Percentiles rank a stretch among this genome's conserved stretches.
Evolutionary conservation across 208 protist species (phyloP).

Genomic region (Acanthamoeba triangularis): DNA sequence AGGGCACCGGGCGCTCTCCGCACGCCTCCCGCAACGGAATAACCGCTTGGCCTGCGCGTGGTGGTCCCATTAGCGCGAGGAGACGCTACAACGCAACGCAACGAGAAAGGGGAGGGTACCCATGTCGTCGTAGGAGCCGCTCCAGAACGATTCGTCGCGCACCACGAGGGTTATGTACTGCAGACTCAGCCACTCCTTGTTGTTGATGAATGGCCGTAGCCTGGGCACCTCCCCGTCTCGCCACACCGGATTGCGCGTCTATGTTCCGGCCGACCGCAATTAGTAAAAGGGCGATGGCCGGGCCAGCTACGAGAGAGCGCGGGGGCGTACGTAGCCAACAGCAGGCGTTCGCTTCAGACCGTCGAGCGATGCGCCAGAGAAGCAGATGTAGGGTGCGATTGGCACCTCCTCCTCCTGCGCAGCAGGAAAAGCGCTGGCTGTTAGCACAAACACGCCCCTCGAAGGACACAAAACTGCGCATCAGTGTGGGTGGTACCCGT

Average conservation of each 20-base stretch:
- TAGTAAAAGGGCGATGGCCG: neutral
- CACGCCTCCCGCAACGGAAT: slow-evolving; percentile 37
- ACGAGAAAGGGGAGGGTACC: neutral
- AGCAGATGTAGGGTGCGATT: slow-evolving; percentile 64
- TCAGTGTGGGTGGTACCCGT: neutral
- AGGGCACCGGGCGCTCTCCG: slow-evolving; percentile 52
- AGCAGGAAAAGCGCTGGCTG: neutral
- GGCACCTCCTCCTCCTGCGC: slow-evolving; percentile 35
- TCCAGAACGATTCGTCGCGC: slow-evolving; percentile 66
- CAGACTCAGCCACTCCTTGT: slow-evolving; percentile 33
- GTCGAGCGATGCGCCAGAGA: neutral
- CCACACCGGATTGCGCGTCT: slow-evolving; percentile 73
- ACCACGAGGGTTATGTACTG: slow-evolving; percentile 10
- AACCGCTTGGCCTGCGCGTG: slow-evolving; percentile 40
- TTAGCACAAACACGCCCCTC: neutral
- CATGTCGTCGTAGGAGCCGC: slow-evolving; percentile 72
- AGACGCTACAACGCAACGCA: neutral
- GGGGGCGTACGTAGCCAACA: slow-evolving; percentile 32
- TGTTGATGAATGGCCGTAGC: slow-evolving; percentile 29
- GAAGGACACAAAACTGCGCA: neutral
- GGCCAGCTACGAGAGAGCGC: neutral
- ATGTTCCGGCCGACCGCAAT: neutral
- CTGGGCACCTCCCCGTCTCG: slow-evolving; percentile 56
- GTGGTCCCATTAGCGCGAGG: neutral
- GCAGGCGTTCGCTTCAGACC: slow-evolving; percentile 11